Base-by-base conservation (phyloP, 228 moss, liverwort and hornwort species). In the Sphagnum magellanicum region DNA sequence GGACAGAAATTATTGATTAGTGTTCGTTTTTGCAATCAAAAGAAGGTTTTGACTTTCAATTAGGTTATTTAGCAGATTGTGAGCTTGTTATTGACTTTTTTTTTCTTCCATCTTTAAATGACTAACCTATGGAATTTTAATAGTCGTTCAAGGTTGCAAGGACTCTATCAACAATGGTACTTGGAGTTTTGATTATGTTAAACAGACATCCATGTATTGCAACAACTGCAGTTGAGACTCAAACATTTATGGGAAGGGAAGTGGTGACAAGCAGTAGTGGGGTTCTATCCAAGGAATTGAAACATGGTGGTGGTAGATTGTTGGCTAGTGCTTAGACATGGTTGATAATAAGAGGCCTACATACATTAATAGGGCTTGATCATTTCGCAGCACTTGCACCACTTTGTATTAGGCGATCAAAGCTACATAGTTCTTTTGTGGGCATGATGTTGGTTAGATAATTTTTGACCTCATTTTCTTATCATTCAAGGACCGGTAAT, bases 391-490 rank as follows among this genome's bases (percentile, higher is more conserved):
- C 90, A 50, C 86, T 94, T 53, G 91, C 94, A 61, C 94, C 94
- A 48, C 91, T 94, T 67, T 91, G 91, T 73, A 94, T 94, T 61
- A 91, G 94, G 14, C 84, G 94, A 58, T 91, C 94, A n/a, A 81
- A 86, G 50, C 16, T 94, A 17, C 81, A 91, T 76, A 89, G 90
- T 68, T 91, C 88, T 62, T 90, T 88, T n/a, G 88, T 72, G 94
- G 94, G 62, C 94, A 94, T 73, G 94, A 94, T 76, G 88, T 90
- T 5, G 94, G 94, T 58, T 91, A 94, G 82, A 86, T 94, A 47
- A 81, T 94, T 9, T 94, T 94, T 65, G 94, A 91, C 64, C 88
- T 94, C 55, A 70, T 89, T 50, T 94, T 94, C 60, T 91, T 94
- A 32, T 68, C 91, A 58, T 78, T 94, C 1, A 94, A 91, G 76